phyloP scores from a whole-genome alignment of 2,329 filamentous ascomycete genomes.

The Dactylonectria macrodidyma region DNA sequence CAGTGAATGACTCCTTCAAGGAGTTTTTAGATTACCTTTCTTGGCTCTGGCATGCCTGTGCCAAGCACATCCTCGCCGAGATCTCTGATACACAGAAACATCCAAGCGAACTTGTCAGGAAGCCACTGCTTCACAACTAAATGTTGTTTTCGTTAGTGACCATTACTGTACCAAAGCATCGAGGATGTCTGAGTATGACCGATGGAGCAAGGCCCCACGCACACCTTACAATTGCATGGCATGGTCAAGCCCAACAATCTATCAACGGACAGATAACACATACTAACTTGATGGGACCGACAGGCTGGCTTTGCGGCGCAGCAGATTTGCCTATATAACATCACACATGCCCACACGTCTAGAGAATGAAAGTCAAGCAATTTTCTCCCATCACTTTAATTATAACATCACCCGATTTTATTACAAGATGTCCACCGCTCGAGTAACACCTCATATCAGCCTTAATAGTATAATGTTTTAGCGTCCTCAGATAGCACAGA shows the following conservation, averaged over 20 bases:
- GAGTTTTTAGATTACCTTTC: too few species aligned
- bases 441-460: not conserved
- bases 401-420: not conserved
- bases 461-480: not conserved
- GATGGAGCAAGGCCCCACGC: not conserved
- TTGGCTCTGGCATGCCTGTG: too few species aligned
- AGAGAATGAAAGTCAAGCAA: not conserved
- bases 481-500: not conserved
- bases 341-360: not conserved
- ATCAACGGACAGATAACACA: not conserved
- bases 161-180: too few species aligned
- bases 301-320: not conserved
- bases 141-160: too few species aligned
- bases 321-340: not conserved
- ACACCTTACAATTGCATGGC: not conserved
- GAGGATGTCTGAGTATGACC: not conserved
- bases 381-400: not conserved
- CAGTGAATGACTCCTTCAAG: too few species aligned
- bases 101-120: too few species aligned
- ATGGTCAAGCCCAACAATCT: not conserved
- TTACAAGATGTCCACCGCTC: not conserved
- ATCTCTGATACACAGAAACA: too few species aligned
- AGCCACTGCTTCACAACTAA: too few species aligned
- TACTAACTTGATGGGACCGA: not conserved
- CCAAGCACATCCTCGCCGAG: too few species aligned